phyloP scores from a whole-genome alignment of 1,284 basidiomycete species.

The Malassezia japonica region DNA sequence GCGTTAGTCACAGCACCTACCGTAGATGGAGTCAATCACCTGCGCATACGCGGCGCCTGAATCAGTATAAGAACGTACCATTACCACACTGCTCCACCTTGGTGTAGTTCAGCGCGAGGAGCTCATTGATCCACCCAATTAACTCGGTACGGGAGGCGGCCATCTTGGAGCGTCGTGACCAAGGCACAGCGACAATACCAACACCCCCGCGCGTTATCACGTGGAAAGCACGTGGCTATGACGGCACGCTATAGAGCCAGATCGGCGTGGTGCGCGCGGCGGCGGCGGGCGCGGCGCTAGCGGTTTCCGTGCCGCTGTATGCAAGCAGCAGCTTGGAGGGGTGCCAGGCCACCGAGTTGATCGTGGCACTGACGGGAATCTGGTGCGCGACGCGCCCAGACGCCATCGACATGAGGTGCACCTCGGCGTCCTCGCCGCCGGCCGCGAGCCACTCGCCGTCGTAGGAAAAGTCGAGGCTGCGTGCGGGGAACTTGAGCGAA shows the following conservation, averaged over 20 bases:
- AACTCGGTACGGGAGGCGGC: slow-evolving; percentile 64
- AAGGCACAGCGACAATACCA: background rate
- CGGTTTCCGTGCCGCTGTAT: slow-evolving; percentile 12
- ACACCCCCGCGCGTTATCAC: slow-evolving; percentile 4
- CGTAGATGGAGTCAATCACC: slow-evolving; percentile 82
- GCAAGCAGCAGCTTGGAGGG: slow-evolving; percentile 9
- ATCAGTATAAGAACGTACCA: slow-evolving; percentile 5
- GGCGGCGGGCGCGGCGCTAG: background rate
- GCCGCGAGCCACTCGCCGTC: slow-evolving; percentile 40
- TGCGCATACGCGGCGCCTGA: slow-evolving; percentile 47
- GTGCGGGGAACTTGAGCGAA: slow-evolving; percentile 21
- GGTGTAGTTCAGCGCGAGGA: slow-evolving; percentile 78
- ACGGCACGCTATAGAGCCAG: slow-evolving; percentile 15
- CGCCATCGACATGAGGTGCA: slow-evolving; percentile 10
- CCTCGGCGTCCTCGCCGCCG: slow-evolving; percentile 31
- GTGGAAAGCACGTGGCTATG: background rate
- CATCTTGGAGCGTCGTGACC: slow-evolving; percentile 22
- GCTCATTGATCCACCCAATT: slow-evolving; percentile 84
- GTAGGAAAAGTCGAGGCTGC: slow-evolving; percentile 34
- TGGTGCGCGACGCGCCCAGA: background rate
- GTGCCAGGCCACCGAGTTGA: slow-evolving; percentile 16
- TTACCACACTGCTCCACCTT: slow-evolving; percentile 72
- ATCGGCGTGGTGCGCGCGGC: slow-evolving; percentile 9
- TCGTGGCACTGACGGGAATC: slow-evolving; percentile 8
- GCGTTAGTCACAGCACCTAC: slow-evolving; percentile 50